These are phyloP conservation scores for Perkinsus marinus DNA, from an alignment of 169 alveolate genomes.

Conservation along the genomic window DNA sequence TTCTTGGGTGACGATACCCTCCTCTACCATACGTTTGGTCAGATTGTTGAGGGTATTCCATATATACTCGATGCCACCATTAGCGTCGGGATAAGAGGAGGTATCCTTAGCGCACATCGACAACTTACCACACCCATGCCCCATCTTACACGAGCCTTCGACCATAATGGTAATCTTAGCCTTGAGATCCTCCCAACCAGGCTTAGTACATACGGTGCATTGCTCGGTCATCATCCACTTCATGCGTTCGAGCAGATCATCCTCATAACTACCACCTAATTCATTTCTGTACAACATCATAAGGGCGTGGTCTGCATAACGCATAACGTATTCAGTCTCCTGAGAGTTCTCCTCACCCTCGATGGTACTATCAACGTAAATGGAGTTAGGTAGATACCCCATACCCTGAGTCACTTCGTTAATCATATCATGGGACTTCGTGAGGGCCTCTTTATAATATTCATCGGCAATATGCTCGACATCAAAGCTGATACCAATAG, in stretches of 20 bases:
- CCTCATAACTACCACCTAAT: background rate
- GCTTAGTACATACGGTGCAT: background rate
- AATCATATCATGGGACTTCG: background rate
- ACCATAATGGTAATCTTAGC: background rate
- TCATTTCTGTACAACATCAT: background rate
- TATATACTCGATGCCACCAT: background rate
- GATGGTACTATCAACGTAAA: background rate
- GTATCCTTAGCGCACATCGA: background rate
- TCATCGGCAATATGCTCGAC: background rate
- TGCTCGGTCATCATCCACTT: background rate
- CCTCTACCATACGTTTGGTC: background rate
- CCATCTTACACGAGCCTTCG: background rate
- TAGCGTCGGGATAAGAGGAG: background rate
- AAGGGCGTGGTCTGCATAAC: background rate
- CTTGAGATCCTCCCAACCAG: background rate
- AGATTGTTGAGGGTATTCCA: background rate
- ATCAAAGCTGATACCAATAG: background rate
- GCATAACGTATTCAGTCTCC: background rate
- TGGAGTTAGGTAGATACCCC: background rate
- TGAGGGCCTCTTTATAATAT: background rate
- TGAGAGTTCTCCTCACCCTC: background rate
- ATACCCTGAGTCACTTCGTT: background rate
- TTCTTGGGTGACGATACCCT: background rate
- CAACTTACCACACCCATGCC: background rate
- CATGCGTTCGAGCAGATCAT: background rate